phyloP scores from a whole-genome alignment of 345 rosid genomes.

The Sisymbrium irio region DNA sequence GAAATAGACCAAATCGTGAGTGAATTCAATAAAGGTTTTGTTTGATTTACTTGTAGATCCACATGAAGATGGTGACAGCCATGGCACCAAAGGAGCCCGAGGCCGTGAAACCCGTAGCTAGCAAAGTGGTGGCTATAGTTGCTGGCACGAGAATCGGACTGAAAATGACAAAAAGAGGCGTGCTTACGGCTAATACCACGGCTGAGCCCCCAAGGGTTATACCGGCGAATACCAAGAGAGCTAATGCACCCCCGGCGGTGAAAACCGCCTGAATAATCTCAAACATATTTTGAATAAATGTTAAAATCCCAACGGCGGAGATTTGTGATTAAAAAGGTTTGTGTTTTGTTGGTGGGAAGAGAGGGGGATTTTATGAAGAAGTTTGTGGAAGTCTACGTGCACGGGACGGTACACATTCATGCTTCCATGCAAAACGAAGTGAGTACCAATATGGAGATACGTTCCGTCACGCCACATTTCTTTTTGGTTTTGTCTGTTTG shows the following conservation, averaged over 20 bases:
- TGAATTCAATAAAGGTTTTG: background rate
- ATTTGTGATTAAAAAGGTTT: background rate
- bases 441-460: background rate
- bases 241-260: conserved; percentile 55
- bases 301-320: background rate
- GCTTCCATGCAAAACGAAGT: conserved; percentile 14
- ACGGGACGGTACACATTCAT: conserved; percentile 19
- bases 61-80: conserved; percentile 50
- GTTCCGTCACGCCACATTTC: conserved; percentile 13
- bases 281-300: conserved; percentile 13
- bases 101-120: conserved; percentile 57
- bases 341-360: conserved; percentile 11
- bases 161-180: conserved; percentile 68
- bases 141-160: conserved; percentile 85
- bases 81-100: conserved; percentile 63
- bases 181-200: conserved; percentile 54
- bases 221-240: conserved; percentile 56
- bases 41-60: conserved; percentile 57
- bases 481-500: background rate
- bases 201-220: conserved; percentile 56
- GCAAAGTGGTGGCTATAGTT: conserved; percentile 44
- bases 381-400: conserved; percentile 24
- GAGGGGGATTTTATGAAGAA: conserved; percentile 15
- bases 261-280: conserved; percentile 2
- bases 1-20: background rate